These are phyloP conservation scores for Coemansia sp. DNA, from an alignment of 192 early-diverging fungal species.

Conservation along the genomic window DNA sequence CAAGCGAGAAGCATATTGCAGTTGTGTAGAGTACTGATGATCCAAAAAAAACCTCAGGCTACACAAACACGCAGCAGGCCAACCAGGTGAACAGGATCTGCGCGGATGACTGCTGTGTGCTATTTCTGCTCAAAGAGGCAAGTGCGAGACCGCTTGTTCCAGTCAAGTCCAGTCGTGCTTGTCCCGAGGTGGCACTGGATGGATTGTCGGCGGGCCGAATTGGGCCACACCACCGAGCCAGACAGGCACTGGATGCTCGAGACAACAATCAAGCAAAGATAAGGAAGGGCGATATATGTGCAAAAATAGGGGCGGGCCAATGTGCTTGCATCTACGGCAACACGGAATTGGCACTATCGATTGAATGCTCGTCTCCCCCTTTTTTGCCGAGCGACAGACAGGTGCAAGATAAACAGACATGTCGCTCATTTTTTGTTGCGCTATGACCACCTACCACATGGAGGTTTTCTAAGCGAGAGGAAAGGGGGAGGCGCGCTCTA, in stretches of 20 bases:
- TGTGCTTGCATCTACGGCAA: constrained; percentile 4
- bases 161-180: not conserved
- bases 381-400: constrained; percentile 10
- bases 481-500: not conserved
- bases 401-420: constrained; percentile 6
- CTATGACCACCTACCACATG: constrained; percentile 15
- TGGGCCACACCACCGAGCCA: constrained; percentile 1
- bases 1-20: not conserved
- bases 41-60: constrained; percentile 7
- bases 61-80: constrained; percentile 6
- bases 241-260: not conserved
- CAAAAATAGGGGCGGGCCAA: constrained; percentile 10
- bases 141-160: constrained; percentile 5
- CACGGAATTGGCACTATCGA: constrained; percentile 8
- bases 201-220: constrained; percentile 5
- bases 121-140: constrained; percentile 1
- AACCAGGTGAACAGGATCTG: constrained; percentile 13
- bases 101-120: constrained; percentile 5
- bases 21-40: not conserved
- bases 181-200: not conserved
- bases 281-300: not conserved
- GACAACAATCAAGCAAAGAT: not conserved
- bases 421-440: not conserved
- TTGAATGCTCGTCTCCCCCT: not conserved
- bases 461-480: constrained; percentile 8